Conservation (phyloP, 306 rosid genomes). For the Castanea crenata region DNA sequence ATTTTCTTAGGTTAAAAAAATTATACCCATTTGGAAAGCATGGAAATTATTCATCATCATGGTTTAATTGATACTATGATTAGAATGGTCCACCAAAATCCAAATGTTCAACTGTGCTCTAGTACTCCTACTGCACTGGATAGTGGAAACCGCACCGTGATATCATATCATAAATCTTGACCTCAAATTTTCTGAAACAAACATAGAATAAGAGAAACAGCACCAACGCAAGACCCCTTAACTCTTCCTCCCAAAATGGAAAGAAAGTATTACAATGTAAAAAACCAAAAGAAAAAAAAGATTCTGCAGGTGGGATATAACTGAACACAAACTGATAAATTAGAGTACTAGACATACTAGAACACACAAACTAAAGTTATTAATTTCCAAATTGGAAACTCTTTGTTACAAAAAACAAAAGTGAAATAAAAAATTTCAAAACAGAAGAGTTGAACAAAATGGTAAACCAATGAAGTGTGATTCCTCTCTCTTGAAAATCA, state of each 20-base stretch:
- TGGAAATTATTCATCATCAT: slow-evolving; percentile 29
- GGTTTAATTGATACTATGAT: slow-evolving; percentile 30
- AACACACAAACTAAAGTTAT: background rate
- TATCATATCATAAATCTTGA: slow-evolving; percentile 7
- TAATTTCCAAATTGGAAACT: background rate
- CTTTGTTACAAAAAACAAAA: background rate
- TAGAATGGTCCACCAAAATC: slow-evolving; percentile 37
- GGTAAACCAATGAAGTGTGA: background rate
- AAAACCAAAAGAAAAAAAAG: background rate
- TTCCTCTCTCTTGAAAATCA: background rate
- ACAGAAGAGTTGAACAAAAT: background rate
- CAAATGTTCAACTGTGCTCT: slow-evolving; percentile 21
- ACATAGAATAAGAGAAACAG: slow-evolving; percentile 13
- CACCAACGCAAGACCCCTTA: background rate
- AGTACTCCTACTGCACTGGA: slow-evolving; percentile 26
- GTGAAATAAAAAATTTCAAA: background rate
- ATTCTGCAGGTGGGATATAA: slow-evolving; percentile 20
- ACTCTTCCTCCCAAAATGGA: background rate
- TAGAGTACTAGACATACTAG: background rate
- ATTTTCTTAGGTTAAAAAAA: slow-evolving; percentile 32
- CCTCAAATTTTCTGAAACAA: slow-evolving; percentile 30
- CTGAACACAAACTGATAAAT: background rate
- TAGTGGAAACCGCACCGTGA: slow-evolving; percentile 36
- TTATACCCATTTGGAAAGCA: background rate
- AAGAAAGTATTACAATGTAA: slow-evolving; percentile 27